phyloP scores from a whole-genome alignment of 208 protist species.

The Acanthamoeba rhysodes region DNA sequence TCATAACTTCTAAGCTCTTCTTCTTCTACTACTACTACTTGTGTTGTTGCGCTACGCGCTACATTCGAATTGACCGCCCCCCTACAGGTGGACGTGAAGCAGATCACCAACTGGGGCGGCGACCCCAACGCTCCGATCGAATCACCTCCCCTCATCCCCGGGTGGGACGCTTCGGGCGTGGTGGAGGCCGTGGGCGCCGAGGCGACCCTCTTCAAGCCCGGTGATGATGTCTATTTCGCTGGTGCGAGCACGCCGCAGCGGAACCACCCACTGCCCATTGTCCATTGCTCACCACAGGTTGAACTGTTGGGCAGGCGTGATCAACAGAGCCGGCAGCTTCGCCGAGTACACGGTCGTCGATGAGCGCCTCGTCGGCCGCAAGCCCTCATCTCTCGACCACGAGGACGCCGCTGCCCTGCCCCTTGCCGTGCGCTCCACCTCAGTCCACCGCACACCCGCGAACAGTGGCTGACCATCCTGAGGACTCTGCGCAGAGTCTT shows the following conservation, averaged over 20 bases:
- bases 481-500: neutral
- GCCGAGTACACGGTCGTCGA: conserved; percentile 63
- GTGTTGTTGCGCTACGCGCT: neutral
- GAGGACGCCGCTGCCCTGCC: conserved; percentile 53
- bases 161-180: conserved; percentile 56
- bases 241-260: neutral
- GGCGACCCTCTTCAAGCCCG: conserved; percentile 38
- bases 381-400: conserved; percentile 10
- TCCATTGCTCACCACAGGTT: neutral
- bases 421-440: neutral
- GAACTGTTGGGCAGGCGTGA: neutral
- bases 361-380: conserved; percentile 36
- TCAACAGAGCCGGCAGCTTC: neutral
- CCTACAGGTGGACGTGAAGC: neutral
- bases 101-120: neutral
- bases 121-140: neutral
- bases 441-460: too few species aligned
- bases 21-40: neutral
- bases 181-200: conserved; percentile 35
- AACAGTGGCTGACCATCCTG: too few species aligned
- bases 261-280: too few species aligned
- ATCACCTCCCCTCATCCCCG: neutral
- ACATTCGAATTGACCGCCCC: too few species aligned
- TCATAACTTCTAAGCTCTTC: neutral
- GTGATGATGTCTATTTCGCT: conserved; percentile 70